Percentiles rank a stretch among this genome's conserved stretches.
phyloP scores from a whole-genome alignment of 2,329 filamentous ascomycete genomes.

The Arthrobotrys sphaeroides region DNA sequence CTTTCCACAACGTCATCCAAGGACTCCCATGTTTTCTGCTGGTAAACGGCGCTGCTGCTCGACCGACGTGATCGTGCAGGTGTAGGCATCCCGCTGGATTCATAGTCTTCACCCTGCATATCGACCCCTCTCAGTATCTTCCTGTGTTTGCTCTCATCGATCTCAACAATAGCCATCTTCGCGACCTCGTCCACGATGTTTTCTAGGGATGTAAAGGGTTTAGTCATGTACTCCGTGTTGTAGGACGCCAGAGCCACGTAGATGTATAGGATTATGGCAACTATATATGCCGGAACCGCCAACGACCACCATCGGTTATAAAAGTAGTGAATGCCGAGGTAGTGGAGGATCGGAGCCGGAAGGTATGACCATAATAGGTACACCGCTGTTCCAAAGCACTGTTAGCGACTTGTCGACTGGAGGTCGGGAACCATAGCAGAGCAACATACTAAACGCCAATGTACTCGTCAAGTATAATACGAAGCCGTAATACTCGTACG shows the following conservation, averaged over 20 bases:
- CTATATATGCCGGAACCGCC: conserved; percentile 87
- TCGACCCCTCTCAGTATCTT: conserved; percentile 61
- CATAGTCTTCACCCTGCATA: conserved; percentile 45
- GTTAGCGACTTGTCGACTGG: neutral
- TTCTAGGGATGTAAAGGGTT: conserved; percentile 81
- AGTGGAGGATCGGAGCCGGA: conserved; percentile 88
- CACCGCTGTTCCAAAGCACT: conserved; percentile 62
- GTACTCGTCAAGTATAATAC: conserved; percentile 92
- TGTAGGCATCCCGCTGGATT: conserved; percentile 21
- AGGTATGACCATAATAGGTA: conserved; percentile 87
- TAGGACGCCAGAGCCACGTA: conserved; percentile 91
- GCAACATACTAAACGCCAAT: conserved; percentile 70
- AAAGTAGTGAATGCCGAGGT: conserved; percentile 94
- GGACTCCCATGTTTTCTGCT: conserved; percentile 45
- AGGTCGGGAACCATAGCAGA: conserved; percentile 65
- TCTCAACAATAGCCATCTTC: conserved; percentile 82
- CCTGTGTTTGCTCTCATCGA: conserved; percentile 68
- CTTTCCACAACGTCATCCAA: conserved; percentile 38
- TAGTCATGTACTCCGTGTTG: conserved; percentile 87
- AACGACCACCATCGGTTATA: conserved; percentile 98
- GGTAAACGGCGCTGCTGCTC: conserved; percentile 33
- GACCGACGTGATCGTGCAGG: conserved; percentile 17
- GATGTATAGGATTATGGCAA: conserved; percentile 88
- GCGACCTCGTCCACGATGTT: conserved; percentile 91
- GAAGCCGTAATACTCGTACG: conserved; percentile 99